Evolutionary conservation across 2,329 filamentous ascomycete genomes (phyloP).

Genomic region (Fusarium phyllophilum): DNA sequence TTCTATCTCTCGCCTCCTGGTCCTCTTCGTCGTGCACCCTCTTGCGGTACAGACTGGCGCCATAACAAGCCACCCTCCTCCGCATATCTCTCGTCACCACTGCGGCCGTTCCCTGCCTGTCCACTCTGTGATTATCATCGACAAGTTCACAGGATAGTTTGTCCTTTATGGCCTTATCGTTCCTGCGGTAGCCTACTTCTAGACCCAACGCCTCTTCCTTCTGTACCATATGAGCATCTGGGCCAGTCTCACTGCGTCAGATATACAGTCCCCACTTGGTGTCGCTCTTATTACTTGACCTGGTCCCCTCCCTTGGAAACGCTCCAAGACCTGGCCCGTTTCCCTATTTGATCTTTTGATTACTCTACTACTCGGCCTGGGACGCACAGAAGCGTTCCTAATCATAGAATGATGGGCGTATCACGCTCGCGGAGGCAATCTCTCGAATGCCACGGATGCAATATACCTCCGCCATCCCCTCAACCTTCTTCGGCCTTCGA

Average conservation of each 20-base stretch:
- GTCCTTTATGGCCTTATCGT: constrained; percentile 24
- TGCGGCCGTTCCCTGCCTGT: constrained; percentile 7
- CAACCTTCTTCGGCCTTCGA: constrained; percentile 57
- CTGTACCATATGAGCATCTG: constrained; percentile 37
- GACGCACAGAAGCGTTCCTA: constrained; percentile 34
- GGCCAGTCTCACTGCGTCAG: constrained; percentile 32
- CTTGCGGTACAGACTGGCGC: constrained; percentile 19
- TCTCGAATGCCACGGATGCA: constrained; percentile 56
- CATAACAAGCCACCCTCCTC: constrained; percentile 34
- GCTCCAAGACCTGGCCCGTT: constrained; percentile 12
- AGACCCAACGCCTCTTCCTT: constrained; percentile 40
- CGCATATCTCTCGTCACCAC: constrained; percentile 18
- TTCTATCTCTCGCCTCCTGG: constrained; percentile 8
- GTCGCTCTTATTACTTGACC: constrained; percentile 39
- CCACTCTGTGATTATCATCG: constrained; percentile 7
- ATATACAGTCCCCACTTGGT: constrained; percentile 27
- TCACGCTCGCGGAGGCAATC: constrained; percentile 58
- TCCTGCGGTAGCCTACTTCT: constrained; percentile 38
- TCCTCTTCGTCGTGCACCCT: neutral
- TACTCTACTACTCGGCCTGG: constrained; percentile 27
- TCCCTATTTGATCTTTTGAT: constrained; percentile 14
- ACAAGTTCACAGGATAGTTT: constrained; percentile 11
- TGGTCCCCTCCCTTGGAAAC: constrained; percentile 29
- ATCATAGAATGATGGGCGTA: constrained; percentile 55
- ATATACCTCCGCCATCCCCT: constrained; percentile 56